Evolutionary conservation across 2,329 filamentous ascomycete species (phyloP).

Genomic region (Cladophialophora psammophila): DNA sequence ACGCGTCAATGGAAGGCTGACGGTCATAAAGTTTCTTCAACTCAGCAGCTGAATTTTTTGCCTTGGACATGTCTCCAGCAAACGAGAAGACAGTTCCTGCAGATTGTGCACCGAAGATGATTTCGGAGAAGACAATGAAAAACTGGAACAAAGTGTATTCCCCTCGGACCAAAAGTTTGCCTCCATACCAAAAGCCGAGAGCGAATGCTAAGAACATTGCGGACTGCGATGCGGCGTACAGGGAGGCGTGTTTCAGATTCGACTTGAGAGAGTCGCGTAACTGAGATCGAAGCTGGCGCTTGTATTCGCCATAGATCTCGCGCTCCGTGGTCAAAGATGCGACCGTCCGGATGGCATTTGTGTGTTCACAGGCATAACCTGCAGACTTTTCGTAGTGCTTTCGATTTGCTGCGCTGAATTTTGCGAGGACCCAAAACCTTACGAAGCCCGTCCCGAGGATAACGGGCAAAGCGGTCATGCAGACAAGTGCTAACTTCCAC

Average conservation of each 20-base stretch:
- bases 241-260: conserved; percentile 74
- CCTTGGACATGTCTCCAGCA: conserved; percentile 91
- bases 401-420: conserved; percentile 81
- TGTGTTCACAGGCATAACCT: conserved; percentile 89
- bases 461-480: conserved; percentile 77
- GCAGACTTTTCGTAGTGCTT: conserved; percentile 80
- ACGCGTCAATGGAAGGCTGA: conserved; percentile 80
- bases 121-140: conserved; percentile 86
- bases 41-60: conserved; percentile 79
- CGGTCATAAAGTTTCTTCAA: conserved; percentile 86
- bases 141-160: conserved; percentile 86
- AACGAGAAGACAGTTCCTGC: conserved; percentile 90
- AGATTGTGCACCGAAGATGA: conserved; percentile 92
- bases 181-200: conserved; percentile 92
- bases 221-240: conserved; percentile 86
- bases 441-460: conserved; percentile 84
- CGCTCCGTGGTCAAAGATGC: conserved; percentile 86
- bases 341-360: conserved; percentile 91
- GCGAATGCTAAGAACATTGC: conserved; percentile 84
- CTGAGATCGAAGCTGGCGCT: conserved; percentile 69
- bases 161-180: conserved; percentile 71
- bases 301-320: conserved; percentile 79
- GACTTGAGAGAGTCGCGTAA: conserved; percentile 73
- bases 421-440: conserved; percentile 82
- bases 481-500: conserved; percentile 88